Base-by-base conservation (phyloP, 1,284 basidiomycete species). In the Tremellales sp. region DNA sequence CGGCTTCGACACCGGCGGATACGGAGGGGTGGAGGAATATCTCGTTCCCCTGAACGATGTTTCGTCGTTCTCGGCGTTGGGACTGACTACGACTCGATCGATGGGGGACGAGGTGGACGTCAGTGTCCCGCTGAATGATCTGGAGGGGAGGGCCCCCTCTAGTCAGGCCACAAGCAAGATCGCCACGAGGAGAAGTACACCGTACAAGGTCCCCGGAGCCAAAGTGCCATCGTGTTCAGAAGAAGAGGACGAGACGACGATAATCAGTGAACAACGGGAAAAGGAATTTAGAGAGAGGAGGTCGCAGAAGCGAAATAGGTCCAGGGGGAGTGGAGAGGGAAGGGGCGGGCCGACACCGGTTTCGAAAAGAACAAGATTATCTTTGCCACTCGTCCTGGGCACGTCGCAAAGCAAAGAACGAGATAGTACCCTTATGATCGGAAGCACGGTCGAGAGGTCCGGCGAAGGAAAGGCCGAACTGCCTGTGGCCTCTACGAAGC, bases 31-130 rank as follows among this genome's bases (percentile, higher is more conserved):
- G 31, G 48, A 40, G 28, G 55, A 60, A 18, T 41, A 46, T 19
- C 36, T 45, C 3, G 37, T 53, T 12, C 53, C 53, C 3, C 50
- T 57, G 19, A 55, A 55, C 27, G 57, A 60, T 21, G 24, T 43
- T 5, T 39, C 32, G 8, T 24, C 16, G 9, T 21, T 22, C 18
- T 22, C 24, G 13, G 18, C 7, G 18, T 25, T 14, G 45, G 25
- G 22, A 31, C 5, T 9, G n/a, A 24, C 9, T 24, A 14, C 32
- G 27, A 27, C 35, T 6, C 21, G 7, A 45, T 18, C 39, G 25
- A 24, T 24, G 6, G 18, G 26, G 41, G 13, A 31, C 28, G 6
- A 31, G 25, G n/a, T n/a, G n/a, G n/a, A n/a, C n/a, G n/a, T n/a
- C n/a, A n/a, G n/a, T n/a, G n/a, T n/a, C n/a, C n/a, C n/a, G n/a